Evolutionary conservation across 176 grass and related monocot genomes (phyloP).

Genomic region (Neostapfia colusana): DNA sequence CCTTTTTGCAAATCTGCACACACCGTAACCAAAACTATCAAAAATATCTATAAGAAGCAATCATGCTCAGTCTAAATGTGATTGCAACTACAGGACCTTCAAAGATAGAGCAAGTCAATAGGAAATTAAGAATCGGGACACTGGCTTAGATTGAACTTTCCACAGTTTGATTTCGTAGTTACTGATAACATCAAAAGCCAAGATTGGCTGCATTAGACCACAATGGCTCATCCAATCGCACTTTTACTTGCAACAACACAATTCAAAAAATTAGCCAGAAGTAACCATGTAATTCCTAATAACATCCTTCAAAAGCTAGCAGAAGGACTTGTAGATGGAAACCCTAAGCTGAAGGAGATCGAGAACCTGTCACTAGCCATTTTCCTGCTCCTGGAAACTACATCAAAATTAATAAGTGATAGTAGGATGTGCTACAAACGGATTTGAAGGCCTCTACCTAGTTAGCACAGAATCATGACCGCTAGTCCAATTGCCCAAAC

Average conservation of each 20-base stretch:
- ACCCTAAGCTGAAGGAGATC: background rate
- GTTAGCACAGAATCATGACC: background rate
- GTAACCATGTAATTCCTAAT: background rate
- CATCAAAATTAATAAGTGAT: background rate
- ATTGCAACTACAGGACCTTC: background rate
- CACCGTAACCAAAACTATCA: background rate
- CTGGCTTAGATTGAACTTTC: background rate
- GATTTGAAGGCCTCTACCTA: background rate
- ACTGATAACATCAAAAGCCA: background rate
- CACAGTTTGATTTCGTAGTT: background rate
- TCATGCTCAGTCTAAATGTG: background rate
- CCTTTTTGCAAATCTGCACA: background rate
- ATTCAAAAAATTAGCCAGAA: background rate
- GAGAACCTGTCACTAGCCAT: background rate
- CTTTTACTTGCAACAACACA: background rate
- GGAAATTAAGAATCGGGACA: background rate
- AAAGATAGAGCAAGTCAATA: background rate
- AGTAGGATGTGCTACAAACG: background rate
- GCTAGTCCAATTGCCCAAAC: background rate
- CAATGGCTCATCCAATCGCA: background rate
- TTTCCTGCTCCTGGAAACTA: conserved; percentile 12
- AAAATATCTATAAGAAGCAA: background rate
- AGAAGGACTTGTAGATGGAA: background rate
- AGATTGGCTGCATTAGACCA: background rate
- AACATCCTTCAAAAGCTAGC: background rate